Base-by-base conservation (phyloP, 192 early-diverging fungal genomes). In the Phlyctochytrium bullatum region DNA sequence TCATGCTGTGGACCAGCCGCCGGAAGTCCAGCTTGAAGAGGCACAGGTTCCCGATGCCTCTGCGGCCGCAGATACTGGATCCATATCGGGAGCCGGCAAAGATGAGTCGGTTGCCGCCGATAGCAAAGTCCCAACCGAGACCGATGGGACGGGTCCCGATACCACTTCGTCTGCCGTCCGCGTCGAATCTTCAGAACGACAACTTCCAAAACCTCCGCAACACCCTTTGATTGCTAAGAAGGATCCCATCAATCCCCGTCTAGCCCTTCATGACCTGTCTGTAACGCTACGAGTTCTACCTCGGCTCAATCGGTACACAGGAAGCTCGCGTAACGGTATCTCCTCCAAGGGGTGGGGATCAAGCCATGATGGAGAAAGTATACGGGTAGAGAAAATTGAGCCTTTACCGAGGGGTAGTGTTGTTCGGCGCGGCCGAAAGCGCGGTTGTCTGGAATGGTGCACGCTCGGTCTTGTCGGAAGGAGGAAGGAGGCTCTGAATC, bases 301-400 rank as follows among this genome's bases (percentile, higher is more conserved):
- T 0, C 87, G 86, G 27, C 75, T 94, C 14, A 72, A 76, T 20
- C 75, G 77, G 10, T 94, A 94, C 74, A 81, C 86, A 27, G 87
- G 88, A 4, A 87, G 84, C 0, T 65, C 83, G n/a, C 80, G 82
- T 25, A 54, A 72, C 50, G 78, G 24, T 47, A 85, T 72, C 64
- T 79, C 27, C 33, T 87, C 85, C 47, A 71, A 88, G 27, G 83
- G 81, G 17, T 93, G 92, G 92, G 85, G 78, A 4, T 75, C 79
- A 1, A 76, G 80, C 31, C 91, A 93, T 75, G 86, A 91, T 70
- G 91, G 91, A 4, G 82, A 89, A 47, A 91, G 89, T 65, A 72
- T 91, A 4, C 77, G 74, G 65, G 79, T 92, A 23, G 84, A 87
- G 36, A 76, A 69, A 3, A 83, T 90, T 20, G 72, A 72, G 30